Percentiles rank a stretch among this genome's conserved stretches.
phyloP scores from a whole-genome alignment of 2,329 filamentous ascomycete genomes.

The Plenodomus biglobosus region DNA sequence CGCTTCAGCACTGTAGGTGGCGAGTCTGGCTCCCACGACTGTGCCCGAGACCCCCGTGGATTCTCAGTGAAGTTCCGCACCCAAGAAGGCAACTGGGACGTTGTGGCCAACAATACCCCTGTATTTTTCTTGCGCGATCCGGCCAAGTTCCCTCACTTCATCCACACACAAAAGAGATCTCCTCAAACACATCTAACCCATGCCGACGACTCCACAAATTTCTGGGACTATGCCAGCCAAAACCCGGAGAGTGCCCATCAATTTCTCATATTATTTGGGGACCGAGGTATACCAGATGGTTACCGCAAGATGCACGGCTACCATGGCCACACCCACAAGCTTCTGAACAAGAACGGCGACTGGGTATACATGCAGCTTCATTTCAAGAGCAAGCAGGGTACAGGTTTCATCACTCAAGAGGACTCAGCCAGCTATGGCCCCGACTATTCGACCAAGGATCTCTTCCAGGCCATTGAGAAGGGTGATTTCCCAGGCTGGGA shows the following conservation, averaged over 20 bases:
- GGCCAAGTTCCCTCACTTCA: slow-evolving; percentile 67
- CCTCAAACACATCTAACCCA: slow-evolving; percentile 69
- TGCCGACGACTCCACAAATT: slow-evolving; percentile 64
- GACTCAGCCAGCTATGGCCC: slow-evolving; percentile 55
- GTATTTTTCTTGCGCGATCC: slow-evolving; percentile 76
- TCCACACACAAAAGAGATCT: slow-evolving; percentile 75
- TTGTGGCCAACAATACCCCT: slow-evolving; percentile 73
- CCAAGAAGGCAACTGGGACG: slow-evolving; percentile 72
- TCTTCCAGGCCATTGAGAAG: slow-evolving; percentile 55
- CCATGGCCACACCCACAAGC: slow-evolving; percentile 55
- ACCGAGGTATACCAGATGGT: slow-evolving; percentile 58
- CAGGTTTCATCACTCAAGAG: slow-evolving; percentile 55
- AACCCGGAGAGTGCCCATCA: slow-evolving; percentile 58
- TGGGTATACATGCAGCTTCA: slow-evolving; percentile 59
- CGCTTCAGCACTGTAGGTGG: slow-evolving; percentile 78
- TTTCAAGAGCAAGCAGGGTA: slow-evolving; percentile 57
- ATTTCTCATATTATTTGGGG: slow-evolving; percentile 58
- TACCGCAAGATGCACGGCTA: slow-evolving; percentile 61
- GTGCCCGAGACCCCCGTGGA: slow-evolving; percentile 70
- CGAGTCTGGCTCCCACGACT: slow-evolving; percentile 70
- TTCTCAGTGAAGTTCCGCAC: slow-evolving; percentile 75
- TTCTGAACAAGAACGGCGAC: slow-evolving; percentile 56
- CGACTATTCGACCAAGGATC: slow-evolving; percentile 56
- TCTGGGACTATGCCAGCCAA: slow-evolving; percentile 63
- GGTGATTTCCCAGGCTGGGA: slow-evolving; percentile 58